A percentile compares a stretch with the other conserved stretches of the same genome.
Conservation (phyloP, 257 asterid species). For the Solanum microdontum region DNA sequence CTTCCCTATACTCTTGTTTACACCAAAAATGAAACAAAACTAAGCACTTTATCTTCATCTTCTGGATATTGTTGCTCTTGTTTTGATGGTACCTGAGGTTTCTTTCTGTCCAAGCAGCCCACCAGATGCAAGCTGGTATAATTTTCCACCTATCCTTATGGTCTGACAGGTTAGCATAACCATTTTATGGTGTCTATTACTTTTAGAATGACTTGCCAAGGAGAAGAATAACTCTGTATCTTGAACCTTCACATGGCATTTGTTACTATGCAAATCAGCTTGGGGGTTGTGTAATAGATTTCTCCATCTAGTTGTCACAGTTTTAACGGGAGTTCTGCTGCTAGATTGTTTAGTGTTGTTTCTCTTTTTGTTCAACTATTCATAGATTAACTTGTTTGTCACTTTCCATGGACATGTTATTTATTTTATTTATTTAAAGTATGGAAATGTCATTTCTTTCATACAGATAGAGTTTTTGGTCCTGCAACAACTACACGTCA, state of each 20-base stretch:
- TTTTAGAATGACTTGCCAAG: background rate
- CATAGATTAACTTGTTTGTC: background rate
- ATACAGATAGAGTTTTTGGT: slow-evolving; percentile 75
- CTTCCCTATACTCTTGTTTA: too few species aligned
- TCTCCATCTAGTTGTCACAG: background rate
- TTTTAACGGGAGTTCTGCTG: background rate
- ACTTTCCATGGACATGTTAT: background rate
- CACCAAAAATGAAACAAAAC: too few species aligned
- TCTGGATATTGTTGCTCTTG: too few species aligned
- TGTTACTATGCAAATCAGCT: background rate
- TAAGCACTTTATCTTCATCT: too few species aligned
- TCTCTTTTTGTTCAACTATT: background rate
- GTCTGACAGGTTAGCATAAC: too few species aligned
- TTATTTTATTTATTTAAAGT: background rate
- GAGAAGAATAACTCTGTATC: background rate
- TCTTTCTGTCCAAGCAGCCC: too few species aligned
- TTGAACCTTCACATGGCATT: background rate
- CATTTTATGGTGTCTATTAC: background rate
- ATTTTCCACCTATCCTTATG: too few species aligned
- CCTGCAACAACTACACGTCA: slow-evolving; percentile 92
- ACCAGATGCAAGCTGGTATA: too few species aligned
- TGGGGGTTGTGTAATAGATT: background rate
- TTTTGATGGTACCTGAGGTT: too few species aligned
- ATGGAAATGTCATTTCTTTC: background rate
- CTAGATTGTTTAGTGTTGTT: background rate